Evolutionary conservation across 2,329 filamentous ascomycete species (phyloP), one percentile per base, ranked within the genome.

Genomic region (Epichloe uncinata): DNA sequence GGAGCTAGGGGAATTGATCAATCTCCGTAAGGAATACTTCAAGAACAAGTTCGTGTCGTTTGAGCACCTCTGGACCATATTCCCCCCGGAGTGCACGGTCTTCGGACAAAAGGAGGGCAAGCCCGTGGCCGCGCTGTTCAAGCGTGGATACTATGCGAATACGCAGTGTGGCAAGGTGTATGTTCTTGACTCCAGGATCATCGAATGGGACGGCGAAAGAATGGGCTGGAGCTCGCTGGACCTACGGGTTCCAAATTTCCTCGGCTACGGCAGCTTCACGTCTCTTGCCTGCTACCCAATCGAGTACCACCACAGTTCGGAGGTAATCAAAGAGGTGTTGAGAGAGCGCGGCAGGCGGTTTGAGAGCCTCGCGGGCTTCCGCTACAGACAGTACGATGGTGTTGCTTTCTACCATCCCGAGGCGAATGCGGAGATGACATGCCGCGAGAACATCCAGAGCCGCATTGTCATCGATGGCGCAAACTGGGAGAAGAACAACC

Each of bases 1-100:
- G 16, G 77, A 81, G 56, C 66, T 81, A 9, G 68, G 67, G 70
- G 70, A 75, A 18, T 64, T 65, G 11, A 73, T 80, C 48, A 67
- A 71, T 47, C 64, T 70, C 0, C 72, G 70, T 22, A 65, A 73
- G 42, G 77, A 81, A 50, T 72, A 76, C 48, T 65, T 76, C 52
- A 60, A 64, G 53, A 77, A 79, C 52, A 68, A 71, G 0, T 75
- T 78, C 43, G 72, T 80, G 47, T 72, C 72, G 0, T 78, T 72
- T 47, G 66, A 72, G 12, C 70, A 79, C 44, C 63, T 72, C 9
- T 77, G 73, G 74, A 72, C 72, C n/a, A 68, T 78, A 30, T 75
- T 77, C 57, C 67, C 75, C 74, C 75, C 74, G 0, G 72, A 70
- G 0, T 64, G 61, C 42, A 62, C 64, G 5, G 57, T 76, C 2